Conservation (phyloP, 805 yeast genomes). For the Lipomyces oligophaga region DNA sequence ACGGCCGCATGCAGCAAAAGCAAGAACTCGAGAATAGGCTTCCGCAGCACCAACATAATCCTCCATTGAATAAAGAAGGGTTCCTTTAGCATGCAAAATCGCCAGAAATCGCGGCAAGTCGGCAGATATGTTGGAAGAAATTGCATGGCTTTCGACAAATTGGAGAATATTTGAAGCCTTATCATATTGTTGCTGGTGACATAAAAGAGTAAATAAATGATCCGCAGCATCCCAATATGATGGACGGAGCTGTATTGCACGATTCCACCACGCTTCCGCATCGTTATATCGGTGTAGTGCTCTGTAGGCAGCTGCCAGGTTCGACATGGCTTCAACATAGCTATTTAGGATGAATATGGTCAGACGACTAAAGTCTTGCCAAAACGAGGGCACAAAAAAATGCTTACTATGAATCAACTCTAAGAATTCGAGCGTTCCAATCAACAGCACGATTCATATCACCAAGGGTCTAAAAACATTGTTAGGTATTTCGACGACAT, state of each 20-base stretch:
- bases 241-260: slow-evolving; percentile 28
- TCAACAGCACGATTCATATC: slow-evolving; percentile 21
- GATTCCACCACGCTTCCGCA: slow-evolving; percentile 32
- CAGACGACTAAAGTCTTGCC: background rate
- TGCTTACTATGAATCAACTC: slow-evolving; percentile 21
- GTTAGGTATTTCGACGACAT: background rate
- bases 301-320: slow-evolving; percentile 30
- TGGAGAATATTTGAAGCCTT: slow-evolving; percentile 25
- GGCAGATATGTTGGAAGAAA: slow-evolving; percentile 5
- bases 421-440: slow-evolving; percentile 21
- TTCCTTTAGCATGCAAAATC: slow-evolving; percentile 25
- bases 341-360: slow-evolving; percentile 6
- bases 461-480: slow-evolving; percentile 14
- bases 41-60: slow-evolving; percentile 31
- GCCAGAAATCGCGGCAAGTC: slow-evolving; percentile 28
- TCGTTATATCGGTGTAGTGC: slow-evolving; percentile 22
- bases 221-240: slow-evolving; percentile 34
- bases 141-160: slow-evolving; percentile 19
- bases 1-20: slow-evolving; percentile 11
- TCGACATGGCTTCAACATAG: slow-evolving; percentile 32
- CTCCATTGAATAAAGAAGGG: slow-evolving; percentile 32
- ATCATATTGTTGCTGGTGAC: slow-evolving; percentile 23
- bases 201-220: slow-evolving; percentile 29
- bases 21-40: slow-evolving; percentile 28
- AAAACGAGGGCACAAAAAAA: background rate